Conservation (phyloP, 495 filamentous ascomycete species). For the Xylaria telfairii region DNA sequence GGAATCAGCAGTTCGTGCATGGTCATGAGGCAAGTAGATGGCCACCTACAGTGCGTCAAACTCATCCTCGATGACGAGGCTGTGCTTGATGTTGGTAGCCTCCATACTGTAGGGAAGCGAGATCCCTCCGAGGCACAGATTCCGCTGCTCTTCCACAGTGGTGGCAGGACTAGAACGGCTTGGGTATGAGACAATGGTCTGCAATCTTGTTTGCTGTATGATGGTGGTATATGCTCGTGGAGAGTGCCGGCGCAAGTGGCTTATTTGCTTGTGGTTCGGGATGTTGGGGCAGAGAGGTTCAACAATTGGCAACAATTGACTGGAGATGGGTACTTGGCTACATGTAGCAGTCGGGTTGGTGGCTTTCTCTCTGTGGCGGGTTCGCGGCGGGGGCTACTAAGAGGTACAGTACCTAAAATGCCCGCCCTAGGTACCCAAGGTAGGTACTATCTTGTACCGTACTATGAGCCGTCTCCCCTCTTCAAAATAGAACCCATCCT, state of each 20-base stretch:
- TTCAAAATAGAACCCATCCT: not conserved
- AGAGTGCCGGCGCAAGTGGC: not conserved
- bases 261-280: not conserved
- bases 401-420: not conserved
- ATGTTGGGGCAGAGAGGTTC: not conserved
- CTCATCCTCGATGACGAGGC: conserved; percentile 50
- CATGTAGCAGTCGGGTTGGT: not conserved
- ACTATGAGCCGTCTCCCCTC: not conserved
- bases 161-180: not conserved
- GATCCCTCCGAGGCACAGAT: not conserved
- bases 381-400: not conserved
- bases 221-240: not conserved
- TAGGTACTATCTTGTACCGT: not conserved
- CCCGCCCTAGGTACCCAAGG: too few species aligned
- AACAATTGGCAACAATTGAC: not conserved
- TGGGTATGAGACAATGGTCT: too few species aligned
- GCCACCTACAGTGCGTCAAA: conserved; percentile 55
- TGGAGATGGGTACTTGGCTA: not conserved
- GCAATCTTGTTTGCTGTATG: too few species aligned
- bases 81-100: conserved; percentile 43
- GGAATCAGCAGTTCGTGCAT: not conserved
- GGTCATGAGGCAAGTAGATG: not conserved
- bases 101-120: conserved; percentile 28
- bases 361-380: not conserved
- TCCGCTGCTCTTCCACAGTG: not conserved